These are phyloP conservation scores for Pugionium cornutum DNA, from an alignment of 345 rosid species.

Conservation along the genomic window DNA sequence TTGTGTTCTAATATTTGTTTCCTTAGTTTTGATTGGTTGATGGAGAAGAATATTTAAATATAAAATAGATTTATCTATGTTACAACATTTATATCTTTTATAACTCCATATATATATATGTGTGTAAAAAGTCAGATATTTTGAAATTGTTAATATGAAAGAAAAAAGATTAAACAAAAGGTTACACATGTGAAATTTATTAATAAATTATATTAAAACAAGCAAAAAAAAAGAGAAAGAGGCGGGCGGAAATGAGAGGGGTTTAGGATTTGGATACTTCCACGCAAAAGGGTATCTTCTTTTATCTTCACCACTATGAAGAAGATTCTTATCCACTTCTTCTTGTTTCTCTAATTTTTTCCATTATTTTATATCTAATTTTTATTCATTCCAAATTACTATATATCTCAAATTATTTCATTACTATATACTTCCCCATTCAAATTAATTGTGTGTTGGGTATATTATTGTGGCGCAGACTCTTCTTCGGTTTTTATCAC, in stretches of 20 bases:
- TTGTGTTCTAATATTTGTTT: no score
- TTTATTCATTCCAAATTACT: neutral
- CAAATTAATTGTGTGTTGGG: conserved; percentile 2
- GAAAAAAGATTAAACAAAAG: conserved; percentile 3
- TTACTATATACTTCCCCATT: neutral
- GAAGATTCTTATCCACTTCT: conserved; percentile 39
- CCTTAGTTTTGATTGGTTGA: no score
- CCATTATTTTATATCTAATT: neutral
- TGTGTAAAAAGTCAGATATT: neutral
- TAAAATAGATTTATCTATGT: no score
- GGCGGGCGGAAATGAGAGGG: conserved; percentile 24
- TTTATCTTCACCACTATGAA: conserved; percentile 29
- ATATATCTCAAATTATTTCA: no score
- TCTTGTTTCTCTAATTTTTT: neutral
- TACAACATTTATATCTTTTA: no score
- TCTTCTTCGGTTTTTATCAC: conserved; percentile 2
- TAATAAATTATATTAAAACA: neutral
- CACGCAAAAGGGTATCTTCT: conserved; percentile 37
- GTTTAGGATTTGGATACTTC: conserved; percentile 30
- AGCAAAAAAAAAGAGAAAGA: neutral
- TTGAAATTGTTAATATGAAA: neutral
- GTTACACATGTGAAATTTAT: conserved; percentile 19
- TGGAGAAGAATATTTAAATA: no score
- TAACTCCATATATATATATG: no score
- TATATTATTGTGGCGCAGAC: no score